Conservation (phyloP, 2,329 filamentous ascomycete genomes). For the Alternaria consortialis region DNA sequence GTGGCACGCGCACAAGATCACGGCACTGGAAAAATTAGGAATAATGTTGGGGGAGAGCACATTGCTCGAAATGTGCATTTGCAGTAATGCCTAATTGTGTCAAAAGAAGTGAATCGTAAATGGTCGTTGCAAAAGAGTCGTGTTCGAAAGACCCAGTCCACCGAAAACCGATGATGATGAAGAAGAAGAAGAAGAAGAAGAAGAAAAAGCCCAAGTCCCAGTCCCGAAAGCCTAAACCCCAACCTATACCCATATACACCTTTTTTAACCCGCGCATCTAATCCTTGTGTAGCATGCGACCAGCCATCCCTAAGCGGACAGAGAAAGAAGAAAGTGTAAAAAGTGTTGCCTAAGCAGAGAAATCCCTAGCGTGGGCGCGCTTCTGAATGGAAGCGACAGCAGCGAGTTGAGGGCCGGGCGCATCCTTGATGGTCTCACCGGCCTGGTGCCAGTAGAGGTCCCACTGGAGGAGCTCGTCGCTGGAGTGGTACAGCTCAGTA, state of each 20-base stretch:
- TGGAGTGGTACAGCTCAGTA: slow-evolving; percentile 40
- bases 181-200: not conserved
- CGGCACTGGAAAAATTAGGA: not conserved
- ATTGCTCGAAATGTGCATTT: slow-evolving; percentile 3
- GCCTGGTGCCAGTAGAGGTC: slow-evolving; percentile 44
- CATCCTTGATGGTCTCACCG: slow-evolving; percentile 29
- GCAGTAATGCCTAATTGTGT: not conserved
- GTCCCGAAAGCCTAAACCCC: slow-evolving; percentile 1
- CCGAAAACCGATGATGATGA: not conserved
- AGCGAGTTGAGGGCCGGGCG: slow-evolving; percentile 36
- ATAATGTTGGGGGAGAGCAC: not conserved
- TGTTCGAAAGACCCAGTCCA: slow-evolving; percentile 5
- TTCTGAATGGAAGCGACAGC: slow-evolving; percentile 23
- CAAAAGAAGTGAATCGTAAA: slow-evolving; percentile 12
- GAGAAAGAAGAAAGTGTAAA: not conserved
- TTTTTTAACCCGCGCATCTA: not conserved
- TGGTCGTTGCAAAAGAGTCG: slow-evolving; percentile 2
- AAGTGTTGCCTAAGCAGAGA: slow-evolving; percentile 28
- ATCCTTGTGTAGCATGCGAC: not conserved
- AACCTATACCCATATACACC: not conserved
- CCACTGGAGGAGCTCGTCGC: slow-evolving; percentile 41
- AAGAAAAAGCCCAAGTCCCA: not conserved
- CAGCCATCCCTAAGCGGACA: not conserved
- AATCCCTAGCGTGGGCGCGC: slow-evolving; percentile 39
- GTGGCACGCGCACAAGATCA: not conserved